Conservation (phyloP, 2,329 filamentous ascomycete species). For the Cladosporium sphaerospermum region DNA sequence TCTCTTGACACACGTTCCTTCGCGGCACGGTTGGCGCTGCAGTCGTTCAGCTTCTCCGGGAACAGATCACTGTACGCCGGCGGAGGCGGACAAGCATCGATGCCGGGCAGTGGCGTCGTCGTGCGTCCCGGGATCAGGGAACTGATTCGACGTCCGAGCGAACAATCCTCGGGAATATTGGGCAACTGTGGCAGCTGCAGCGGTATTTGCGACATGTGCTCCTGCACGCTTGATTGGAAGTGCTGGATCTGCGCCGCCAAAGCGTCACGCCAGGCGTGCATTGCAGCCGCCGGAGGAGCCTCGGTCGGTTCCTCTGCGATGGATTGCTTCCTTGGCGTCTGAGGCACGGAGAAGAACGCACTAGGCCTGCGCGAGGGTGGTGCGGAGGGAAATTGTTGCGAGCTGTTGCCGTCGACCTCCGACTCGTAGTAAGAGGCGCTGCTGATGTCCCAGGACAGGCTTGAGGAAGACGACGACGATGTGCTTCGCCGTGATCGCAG, state of each 20-base stretch:
- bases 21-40: too few relatives aligned
- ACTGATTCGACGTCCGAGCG: background rate
- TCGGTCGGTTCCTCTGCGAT: background rate
- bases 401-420: conserved; percentile 10
- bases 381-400: background rate
- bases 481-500: conserved; percentile 3
- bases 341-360: background rate
- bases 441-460: conserved; percentile 14
- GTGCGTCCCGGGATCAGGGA: conserved; percentile 3
- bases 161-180: background rate
- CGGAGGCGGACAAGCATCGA: background rate
- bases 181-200: conserved; percentile 41
- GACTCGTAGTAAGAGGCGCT: conserved; percentile 17
- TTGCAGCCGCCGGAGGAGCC: conserved; percentile 47
- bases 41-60: background rate
- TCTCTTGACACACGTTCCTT: too few relatives aligned
- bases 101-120: background rate
- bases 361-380: background rate
- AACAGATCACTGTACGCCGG: conserved; percentile 8
- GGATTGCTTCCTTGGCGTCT: background rate
- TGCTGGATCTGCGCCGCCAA: conserved; percentile 68
- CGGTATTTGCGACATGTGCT: conserved; percentile 54
- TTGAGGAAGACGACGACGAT: conserved; percentile 8
- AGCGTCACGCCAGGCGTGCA: conserved; percentile 67
- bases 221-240: conserved; percentile 64